Evolutionary conservation across 176 grass and related monocot genomes (phyloP).

Genomic region (Rhynchospora breviuscula): DNA sequence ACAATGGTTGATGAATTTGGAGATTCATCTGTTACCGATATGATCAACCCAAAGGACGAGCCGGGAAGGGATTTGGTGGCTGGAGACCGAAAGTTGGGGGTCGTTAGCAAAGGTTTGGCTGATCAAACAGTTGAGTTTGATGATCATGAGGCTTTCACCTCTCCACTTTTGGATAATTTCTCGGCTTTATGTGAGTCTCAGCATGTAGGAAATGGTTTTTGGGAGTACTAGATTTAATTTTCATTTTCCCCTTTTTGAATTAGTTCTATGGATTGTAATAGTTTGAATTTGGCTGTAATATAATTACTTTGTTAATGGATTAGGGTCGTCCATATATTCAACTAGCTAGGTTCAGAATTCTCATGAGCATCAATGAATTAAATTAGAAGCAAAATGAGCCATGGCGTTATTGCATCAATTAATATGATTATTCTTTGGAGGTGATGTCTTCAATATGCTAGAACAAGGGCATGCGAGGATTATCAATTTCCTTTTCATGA

Average conservation of each 20-base stretch:
- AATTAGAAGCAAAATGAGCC: neutral
- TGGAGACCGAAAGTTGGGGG: neutral
- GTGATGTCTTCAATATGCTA: neutral
- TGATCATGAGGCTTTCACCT: constrained; percentile 8
- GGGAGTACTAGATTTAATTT: constrained; percentile 16
- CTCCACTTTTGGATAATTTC: constrained; percentile 24
- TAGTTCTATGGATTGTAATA: neutral
- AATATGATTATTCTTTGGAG: neutral
- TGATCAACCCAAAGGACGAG: neutral
- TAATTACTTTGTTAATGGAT: neutral
- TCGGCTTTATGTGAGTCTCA: constrained; percentile 21
- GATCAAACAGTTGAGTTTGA: constrained; percentile 8
- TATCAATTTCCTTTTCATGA: neutral
- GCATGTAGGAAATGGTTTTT: constrained; percentile 13
- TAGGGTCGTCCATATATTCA: neutral
- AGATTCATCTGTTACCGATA: neutral
- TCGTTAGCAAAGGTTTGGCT: neutral
- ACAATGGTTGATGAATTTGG: neutral
- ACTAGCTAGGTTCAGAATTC: neutral
- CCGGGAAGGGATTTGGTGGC: neutral
- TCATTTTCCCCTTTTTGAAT: neutral
- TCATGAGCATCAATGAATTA: neutral
- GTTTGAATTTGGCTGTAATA: neutral
- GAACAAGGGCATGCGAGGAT: neutral
- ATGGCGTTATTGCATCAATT: neutral